A percentile compares a stretch with the other conserved stretches of the same genome.
phyloP scores from a whole-genome alignment of 768 basidiomycete species.

The Mycena rebaudengoi region DNA sequence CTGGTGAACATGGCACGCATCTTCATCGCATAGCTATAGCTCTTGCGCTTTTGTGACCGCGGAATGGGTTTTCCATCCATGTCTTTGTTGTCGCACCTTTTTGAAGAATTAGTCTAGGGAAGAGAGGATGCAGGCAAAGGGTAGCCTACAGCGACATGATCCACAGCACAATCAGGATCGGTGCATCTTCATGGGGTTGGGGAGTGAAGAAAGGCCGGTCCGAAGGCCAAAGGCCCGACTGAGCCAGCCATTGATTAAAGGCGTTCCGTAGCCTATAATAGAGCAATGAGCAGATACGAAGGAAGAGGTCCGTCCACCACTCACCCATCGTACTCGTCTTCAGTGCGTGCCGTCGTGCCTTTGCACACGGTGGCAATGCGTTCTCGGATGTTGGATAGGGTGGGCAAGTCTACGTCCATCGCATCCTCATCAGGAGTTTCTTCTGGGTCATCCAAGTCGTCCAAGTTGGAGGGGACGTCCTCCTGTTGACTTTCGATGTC shows the following conservation, averaged over 20 bases:
- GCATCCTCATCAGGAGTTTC: background rate
- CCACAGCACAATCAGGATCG: background rate
- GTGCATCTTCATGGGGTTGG: background rate
- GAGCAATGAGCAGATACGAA: background rate
- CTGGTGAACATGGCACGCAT: background rate
- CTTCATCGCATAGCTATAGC: background rate
- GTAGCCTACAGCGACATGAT: background rate
- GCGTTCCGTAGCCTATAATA: background rate
- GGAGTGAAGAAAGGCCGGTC: background rate
- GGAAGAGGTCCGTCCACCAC: background rate
- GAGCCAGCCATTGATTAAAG: background rate
- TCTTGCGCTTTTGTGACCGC: background rate
- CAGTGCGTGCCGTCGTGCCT: background rate
- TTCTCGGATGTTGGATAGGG: background rate
- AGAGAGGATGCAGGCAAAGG: background rate
- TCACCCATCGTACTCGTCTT: background rate
- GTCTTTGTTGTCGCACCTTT: conserved; percentile 1
- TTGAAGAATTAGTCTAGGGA: background rate
- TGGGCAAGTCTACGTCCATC: no score
- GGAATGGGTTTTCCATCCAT: background rate
- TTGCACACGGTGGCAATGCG: background rate
- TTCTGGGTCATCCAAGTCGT: no score
- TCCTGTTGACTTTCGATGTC: background rate
- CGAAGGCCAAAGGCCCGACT: background rate
- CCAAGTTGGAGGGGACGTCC: background rate